A percentile compares a stretch with the other conserved stretches of the same genome.
These are phyloP conservation scores for Phytopythium boreale DNA, from an alignment of 352 stramenopile genomes.

Conservation along the genomic window DNA sequence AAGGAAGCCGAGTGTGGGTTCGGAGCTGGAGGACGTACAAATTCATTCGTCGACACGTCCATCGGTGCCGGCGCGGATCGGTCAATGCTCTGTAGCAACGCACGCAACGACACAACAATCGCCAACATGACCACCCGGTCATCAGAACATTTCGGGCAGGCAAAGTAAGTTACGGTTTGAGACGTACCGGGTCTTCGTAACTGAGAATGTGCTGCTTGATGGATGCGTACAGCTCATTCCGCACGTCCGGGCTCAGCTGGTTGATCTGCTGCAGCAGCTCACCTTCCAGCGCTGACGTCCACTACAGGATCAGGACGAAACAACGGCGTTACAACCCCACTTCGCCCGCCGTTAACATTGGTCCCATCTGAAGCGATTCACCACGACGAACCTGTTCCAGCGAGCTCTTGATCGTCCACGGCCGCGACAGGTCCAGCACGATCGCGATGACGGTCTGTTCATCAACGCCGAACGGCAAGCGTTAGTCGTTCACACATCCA, in stretches of 20 bases:
- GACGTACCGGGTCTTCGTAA: conserved; percentile 73
- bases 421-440: conserved; percentile 67
- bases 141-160: no score
- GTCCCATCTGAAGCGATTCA: not conserved
- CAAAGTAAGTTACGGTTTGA: no score
- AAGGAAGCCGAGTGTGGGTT: not conserved
- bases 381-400: conserved; percentile 43
- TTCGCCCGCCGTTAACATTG: no score
- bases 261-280: conserved; percentile 75
- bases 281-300: conserved; percentile 70
- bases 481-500: not conserved
- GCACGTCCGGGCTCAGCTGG: conserved; percentile 40
- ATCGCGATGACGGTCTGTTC: conserved; percentile 59
- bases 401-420: conserved; percentile 80
- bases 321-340: not conserved
- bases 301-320: conserved; percentile 21
- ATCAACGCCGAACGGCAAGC: not conserved
- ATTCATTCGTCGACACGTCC: conserved; percentile 61
- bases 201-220: conserved; percentile 72
- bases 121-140: no score
- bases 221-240: conserved; percentile 52
- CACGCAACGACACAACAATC: not conserved
- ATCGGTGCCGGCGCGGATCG: conserved; percentile 45
- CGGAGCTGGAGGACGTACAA: conserved; percentile 31
- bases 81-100: conserved; percentile 42